Evolutionary conservation across 106 monocot species (phyloP).

Genomic region (Dendrobium huoshanense): DNA sequence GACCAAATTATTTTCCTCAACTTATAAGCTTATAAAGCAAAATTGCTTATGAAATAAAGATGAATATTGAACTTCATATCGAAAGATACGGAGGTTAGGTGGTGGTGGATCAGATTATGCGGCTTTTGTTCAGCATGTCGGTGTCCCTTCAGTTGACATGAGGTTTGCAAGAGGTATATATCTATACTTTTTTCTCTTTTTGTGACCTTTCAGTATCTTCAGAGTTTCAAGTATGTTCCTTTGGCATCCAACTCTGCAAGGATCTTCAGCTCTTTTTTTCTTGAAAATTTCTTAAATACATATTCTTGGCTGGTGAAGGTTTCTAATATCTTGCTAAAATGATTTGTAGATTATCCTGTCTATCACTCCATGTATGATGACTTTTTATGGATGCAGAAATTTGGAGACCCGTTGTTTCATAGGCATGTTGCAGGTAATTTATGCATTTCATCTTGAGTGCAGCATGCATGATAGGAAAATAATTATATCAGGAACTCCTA

Average conservation of each 20-base stretch:
- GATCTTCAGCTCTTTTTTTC: not conserved
- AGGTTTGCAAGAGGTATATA: constrained; percentile 49
- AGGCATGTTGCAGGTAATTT: constrained; percentile 47
- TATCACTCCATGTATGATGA: constrained; percentile 60
- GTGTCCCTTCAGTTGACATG: constrained; percentile 75
- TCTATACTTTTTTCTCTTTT: not conserved
- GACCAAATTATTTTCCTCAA: too few species aligned
- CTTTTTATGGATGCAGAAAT: constrained; percentile 59
- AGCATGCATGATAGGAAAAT: too few species aligned
- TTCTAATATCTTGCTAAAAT: constrained; percentile 6
- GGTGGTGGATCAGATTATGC: constrained; percentile 65
- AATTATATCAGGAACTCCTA: too few species aligned
- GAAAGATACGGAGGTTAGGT: constrained; percentile 71
- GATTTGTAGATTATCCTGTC: constrained; percentile 33
- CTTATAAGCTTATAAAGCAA: not conserved
- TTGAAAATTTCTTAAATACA: not conserved
- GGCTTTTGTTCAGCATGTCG: constrained; percentile 76
- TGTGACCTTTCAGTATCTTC: not conserved
- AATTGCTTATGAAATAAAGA: not conserved
- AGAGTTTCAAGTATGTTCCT: too few species aligned
- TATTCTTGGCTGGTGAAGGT: not conserved
- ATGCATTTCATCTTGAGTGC: not conserved
- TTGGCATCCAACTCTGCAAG: not conserved
- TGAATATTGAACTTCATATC: not conserved
- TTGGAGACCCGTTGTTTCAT: constrained; percentile 51